Evolutionary conservation across 371 early-diverging fungal species (phyloP).

Genomic region (Smittium culicis): DNA sequence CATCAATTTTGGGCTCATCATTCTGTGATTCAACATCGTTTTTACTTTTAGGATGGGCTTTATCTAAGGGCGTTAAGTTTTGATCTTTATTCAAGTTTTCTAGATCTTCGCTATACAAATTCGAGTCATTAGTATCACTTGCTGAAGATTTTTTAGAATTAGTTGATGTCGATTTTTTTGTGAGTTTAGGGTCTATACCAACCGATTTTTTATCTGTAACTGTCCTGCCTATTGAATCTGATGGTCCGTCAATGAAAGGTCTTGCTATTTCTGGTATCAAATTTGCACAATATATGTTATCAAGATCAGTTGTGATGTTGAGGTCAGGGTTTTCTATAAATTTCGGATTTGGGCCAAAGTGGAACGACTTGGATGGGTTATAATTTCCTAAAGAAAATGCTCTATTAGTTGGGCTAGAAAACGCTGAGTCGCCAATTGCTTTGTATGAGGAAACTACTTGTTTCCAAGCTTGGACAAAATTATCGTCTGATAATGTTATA

Average conservation of each 20-base stretch:
- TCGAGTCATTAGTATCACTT: neutral
- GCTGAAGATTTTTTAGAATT: neutral
- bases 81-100: neutral
- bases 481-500: neutral
- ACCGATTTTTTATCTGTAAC: constrained; percentile 4
- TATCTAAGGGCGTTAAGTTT: no score
- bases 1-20: no score
- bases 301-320: neutral
- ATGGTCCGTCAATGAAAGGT: constrained; percentile 5
- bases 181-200: neutral
- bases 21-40: constrained; percentile 1
- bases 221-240: neutral
- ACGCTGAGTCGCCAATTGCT: constrained; percentile 4
- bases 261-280: neutral
- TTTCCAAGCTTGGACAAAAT: constrained; percentile 5
- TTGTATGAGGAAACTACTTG: constrained; percentile 6
- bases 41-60: no score
- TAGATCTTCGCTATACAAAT: neutral
- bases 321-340: neutral
- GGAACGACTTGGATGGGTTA: neutral
- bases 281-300: neutral
- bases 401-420: neutral
- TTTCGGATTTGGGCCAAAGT: neutral
- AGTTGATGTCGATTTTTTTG: neutral
- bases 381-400: neutral